Evolutionary conservation across 2,329 filamentous ascomycete species (phyloP).

Genomic region (Penicillium sp.): DNA sequence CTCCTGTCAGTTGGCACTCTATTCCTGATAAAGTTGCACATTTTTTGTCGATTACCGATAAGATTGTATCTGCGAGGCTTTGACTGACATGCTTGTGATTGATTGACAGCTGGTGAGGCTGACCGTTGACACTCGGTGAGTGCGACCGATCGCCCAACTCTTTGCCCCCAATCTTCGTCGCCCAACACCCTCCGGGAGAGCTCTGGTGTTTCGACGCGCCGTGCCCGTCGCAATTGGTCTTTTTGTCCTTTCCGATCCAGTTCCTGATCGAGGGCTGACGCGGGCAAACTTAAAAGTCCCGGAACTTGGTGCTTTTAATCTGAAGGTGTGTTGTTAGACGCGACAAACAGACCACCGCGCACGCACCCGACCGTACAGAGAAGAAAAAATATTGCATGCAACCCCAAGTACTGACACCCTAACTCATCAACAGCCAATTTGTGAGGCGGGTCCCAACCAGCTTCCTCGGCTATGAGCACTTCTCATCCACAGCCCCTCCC

Average conservation of each 20-base stretch:
- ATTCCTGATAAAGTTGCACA: slow-evolving; percentile 26
- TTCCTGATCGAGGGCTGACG: slow-evolving; percentile 33
- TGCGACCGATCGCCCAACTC: slow-evolving; percentile 34
- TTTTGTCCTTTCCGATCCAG: slow-evolving; percentile 23
- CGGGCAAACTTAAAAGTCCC: slow-evolving; percentile 31
- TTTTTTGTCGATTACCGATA: slow-evolving; percentile 28
- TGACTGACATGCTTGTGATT: slow-evolving; percentile 24
- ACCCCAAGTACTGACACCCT: slow-evolving; percentile 36
- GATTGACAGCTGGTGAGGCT: slow-evolving; percentile 29
- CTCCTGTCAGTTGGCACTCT: slow-evolving; percentile 25
- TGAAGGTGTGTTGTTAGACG: slow-evolving; percentile 65
- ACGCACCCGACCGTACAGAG: slow-evolving; percentile 34
- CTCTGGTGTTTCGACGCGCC: slow-evolving; percentile 31
- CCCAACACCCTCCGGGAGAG: slow-evolving; percentile 34
- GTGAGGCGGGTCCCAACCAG: slow-evolving; percentile 39
- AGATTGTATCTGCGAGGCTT: slow-evolving; percentile 10
- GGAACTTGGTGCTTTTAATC: slow-evolving; percentile 32
- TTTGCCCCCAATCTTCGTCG: slow-evolving; percentile 21
- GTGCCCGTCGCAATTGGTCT: slow-evolving; percentile 35
- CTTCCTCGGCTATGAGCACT: slow-evolving; percentile 52
- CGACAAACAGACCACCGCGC: slow-evolving; percentile 64
- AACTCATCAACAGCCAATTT: slow-evolving; percentile 36
- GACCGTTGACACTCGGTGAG: slow-evolving; percentile 31
- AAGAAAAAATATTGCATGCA: slow-evolving; percentile 47
- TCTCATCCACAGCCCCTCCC: slow-evolving; percentile 53